Evolutionary conservation across 495 filamentous ascomycete species (phyloP).

Genomic region (Cudoniella acicularis): DNA sequence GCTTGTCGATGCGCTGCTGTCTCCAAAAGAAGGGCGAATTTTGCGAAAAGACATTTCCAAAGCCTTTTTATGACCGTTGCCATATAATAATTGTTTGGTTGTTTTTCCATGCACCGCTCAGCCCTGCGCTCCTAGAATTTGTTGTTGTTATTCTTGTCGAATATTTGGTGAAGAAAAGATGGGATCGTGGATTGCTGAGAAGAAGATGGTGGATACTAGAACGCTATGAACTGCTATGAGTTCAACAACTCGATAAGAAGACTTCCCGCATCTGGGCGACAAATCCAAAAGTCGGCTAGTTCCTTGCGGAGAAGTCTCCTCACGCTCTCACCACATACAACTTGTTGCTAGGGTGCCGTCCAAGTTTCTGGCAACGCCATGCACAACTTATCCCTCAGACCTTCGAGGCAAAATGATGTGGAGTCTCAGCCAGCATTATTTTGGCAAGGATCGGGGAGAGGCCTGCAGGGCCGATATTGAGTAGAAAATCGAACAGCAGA

Average conservation of each 20-base stretch:
- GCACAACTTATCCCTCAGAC: not conserved
- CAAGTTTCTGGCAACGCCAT: not conserved
- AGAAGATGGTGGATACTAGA: not conserved
- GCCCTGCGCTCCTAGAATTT: not conserved
- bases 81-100: not conserved
- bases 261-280: not conserved
- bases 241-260: not conserved
- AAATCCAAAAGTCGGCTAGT: not conserved
- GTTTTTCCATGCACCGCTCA: not conserved
- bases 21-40: slow-evolving; percentile 21
- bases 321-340: not conserved
- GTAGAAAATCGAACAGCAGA: not conserved
- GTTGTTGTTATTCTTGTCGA: slow-evolving; percentile 3
- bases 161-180: not conserved
- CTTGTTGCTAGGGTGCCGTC: not conserved
- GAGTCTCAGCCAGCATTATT: not conserved
- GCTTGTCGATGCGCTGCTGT: slow-evolving; percentile 19
- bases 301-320: not conserved
- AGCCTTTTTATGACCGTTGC: not conserved
- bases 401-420: not conserved
- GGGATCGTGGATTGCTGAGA: not conserved
- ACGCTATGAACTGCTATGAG: slow-evolving; percentile 6
- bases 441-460: not conserved
- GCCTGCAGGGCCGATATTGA: not conserved
- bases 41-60: slow-evolving; percentile 22